Conservation (phyloP, 306 rosid genomes). For the Corylus avellana region DNA sequence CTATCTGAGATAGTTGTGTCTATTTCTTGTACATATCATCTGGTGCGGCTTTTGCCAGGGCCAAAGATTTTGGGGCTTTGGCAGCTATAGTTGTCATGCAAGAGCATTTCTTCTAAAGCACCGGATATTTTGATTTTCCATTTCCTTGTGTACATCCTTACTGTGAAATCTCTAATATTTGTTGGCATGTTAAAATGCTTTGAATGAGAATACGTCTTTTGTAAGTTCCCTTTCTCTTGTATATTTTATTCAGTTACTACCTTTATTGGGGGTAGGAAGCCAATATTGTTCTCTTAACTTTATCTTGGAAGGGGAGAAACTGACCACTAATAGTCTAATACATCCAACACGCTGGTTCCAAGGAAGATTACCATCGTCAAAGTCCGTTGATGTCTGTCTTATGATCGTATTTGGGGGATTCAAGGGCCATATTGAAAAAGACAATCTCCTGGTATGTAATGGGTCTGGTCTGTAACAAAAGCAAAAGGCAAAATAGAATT, state of each 20-base stretch:
- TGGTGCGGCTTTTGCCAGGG: not conserved
- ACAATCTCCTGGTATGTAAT: too few species aligned
- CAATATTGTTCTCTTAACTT: not conserved
- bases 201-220: not conserved
- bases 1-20: not conserved
- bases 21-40: slow-evolving; percentile 7
- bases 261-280: slow-evolving; percentile 2
- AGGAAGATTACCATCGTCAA: too few species aligned
- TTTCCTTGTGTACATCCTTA: slow-evolving; percentile 24
- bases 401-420: too few species aligned
- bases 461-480: too few species aligned
- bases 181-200: not conserved
- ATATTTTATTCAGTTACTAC: not conserved
- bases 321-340: too few species aligned
- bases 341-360: too few species aligned
- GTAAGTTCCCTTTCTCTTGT: not conserved
- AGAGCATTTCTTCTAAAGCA: slow-evolving; percentile 11
- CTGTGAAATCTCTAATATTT: slow-evolving; percentile 13
- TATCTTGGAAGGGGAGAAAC: not conserved
- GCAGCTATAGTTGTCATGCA: slow-evolving; percentile 1
- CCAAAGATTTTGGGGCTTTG: not conserved
- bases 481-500: too few species aligned
- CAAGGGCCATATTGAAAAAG: too few species aligned
- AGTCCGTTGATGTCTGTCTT: too few species aligned
- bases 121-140: slow-evolving; percentile 15